Evolutionary conservation across 1,284 basidiomycete genomes (phyloP).

Genomic region (Tilletia setariae): DNA sequence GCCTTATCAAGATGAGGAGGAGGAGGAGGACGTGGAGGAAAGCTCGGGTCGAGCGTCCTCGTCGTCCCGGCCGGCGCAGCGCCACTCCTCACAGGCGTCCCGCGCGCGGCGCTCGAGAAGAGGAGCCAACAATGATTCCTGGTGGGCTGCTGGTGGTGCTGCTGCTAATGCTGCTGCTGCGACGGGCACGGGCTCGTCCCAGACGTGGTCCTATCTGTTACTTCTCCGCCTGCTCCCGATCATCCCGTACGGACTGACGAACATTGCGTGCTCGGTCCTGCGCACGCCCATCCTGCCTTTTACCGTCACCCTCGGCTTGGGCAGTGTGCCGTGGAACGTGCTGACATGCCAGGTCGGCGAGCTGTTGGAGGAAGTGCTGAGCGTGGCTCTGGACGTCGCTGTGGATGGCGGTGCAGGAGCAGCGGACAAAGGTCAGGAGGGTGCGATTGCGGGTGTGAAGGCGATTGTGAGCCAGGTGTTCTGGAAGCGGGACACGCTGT

Average conservation of each 20-base stretch:
- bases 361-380: slow-evolving; percentile 40
- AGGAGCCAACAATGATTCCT: neutral
- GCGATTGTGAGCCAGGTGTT: slow-evolving; percentile 35
- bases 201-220: slow-evolving; percentile 43
- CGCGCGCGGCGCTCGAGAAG: neutral
- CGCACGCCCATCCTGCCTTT: slow-evolving; percentile 50
- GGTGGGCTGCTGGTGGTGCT: neutral
- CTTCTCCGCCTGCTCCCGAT: slow-evolving; percentile 50
- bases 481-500: slow-evolving; percentile 45
- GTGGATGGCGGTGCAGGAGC: neutral
- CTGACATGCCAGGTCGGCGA: slow-evolving; percentile 51
- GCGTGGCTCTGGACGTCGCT: neutral
- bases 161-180: neutral
- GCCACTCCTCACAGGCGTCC: no score
- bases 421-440: slow-evolving; percentile 12
- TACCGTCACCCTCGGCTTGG: slow-evolving; percentile 41
- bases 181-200: neutral
- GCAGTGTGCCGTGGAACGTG: slow-evolving; percentile 52
- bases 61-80: no score
- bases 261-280: slow-evolving; percentile 51
- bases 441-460: slow-evolving; percentile 36
- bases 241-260: slow-evolving; percentile 52
- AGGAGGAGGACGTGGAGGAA: neutral
- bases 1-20: no score
- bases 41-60: no score